These are phyloP conservation scores for Solanum neorickii DNA, from an alignment of 257 asterid genomes.

Conservation along the genomic window DNA sequence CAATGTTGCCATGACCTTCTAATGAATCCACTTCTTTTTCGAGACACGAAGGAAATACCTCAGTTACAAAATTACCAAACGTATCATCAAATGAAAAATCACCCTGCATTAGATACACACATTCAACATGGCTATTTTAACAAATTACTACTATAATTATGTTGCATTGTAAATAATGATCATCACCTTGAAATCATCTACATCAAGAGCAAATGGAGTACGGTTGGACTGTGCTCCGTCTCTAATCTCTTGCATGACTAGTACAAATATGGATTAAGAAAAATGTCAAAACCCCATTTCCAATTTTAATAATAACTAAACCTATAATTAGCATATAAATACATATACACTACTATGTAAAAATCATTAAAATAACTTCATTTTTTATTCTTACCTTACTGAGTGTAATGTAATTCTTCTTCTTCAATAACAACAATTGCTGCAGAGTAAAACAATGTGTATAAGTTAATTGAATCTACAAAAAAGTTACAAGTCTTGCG, in stretches of 20 bases:
- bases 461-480: not conserved
- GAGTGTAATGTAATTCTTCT: not conserved
- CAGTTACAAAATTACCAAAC: conserved; percentile 78
- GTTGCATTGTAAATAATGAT: conserved; percentile 1
- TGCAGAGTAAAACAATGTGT: not conserved
- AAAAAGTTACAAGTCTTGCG: not conserved
- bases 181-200: conserved; percentile 84
- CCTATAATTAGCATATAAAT: not conserved
- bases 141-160: not conserved
- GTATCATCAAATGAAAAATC: conserved; percentile 90
- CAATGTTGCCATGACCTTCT: conserved; percentile 53
- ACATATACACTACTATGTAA: not conserved
- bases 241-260: conserved; percentile 70
- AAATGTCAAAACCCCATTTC: not conserved
- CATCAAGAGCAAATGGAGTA: conserved; percentile 68
- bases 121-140: not conserved
- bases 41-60: conserved; percentile 73
- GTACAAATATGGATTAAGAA: not conserved
- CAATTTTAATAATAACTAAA: not conserved
- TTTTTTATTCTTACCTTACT: not conserved
- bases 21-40: conserved; percentile 58
- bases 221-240: conserved; percentile 43
- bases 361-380: not conserved
- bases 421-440: not conserved
- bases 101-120: conserved; percentile 39